These are phyloP conservation scores for Penicillium desertorum DNA, from an alignment of 495 filamentous ascomycete species.

Conservation along the genomic window DNA sequence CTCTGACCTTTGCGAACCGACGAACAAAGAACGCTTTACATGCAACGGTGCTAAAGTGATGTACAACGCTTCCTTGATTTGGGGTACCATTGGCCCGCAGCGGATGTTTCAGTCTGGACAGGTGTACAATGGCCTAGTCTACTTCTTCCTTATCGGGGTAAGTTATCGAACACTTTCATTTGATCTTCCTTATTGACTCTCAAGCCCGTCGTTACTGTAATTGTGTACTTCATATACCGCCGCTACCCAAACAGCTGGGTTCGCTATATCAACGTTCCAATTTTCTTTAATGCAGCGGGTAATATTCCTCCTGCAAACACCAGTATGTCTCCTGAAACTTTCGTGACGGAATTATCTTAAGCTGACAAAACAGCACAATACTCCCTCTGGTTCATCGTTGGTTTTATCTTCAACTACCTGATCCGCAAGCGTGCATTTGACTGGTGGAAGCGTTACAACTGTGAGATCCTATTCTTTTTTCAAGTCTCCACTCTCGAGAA, in stretches of 20 bases:
- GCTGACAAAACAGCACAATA: conserved; percentile 27
- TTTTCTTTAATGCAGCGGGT: conserved; percentile 45
- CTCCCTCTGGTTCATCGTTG: conserved; percentile 57
- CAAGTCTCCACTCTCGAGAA: neutral
- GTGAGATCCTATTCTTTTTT: conserved; percentile 11
- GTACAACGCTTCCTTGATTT: conserved; percentile 48
- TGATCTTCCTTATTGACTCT: neutral
- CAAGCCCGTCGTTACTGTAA: conserved; percentile 25
- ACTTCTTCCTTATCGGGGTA: conserved; percentile 44
- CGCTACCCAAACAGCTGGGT: conserved; percentile 39
- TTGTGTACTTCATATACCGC: conserved; percentile 39
- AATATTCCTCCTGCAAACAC: conserved; percentile 44
- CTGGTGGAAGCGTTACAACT: conserved; percentile 72
- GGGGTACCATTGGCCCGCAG: conserved; percentile 44
- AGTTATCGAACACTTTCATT: neutral
- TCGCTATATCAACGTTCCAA: conserved; percentile 43
- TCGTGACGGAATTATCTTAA: neutral
- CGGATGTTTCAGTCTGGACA: conserved; percentile 42
- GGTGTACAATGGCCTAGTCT: conserved; percentile 39
- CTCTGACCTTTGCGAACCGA: conserved; percentile 37
- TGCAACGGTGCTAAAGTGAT: conserved; percentile 54
- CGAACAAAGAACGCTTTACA: conserved; percentile 46
- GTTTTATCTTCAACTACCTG: conserved; percentile 59
- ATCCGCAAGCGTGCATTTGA: conserved; percentile 55
- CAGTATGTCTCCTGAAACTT: conserved; percentile 10